Percentiles rank a stretch among this genome's conserved stretches.
Evolutionary conservation across 2,329 filamentous ascomycete species (phyloP).

Genomic region (Thelonectria discophora): DNA sequence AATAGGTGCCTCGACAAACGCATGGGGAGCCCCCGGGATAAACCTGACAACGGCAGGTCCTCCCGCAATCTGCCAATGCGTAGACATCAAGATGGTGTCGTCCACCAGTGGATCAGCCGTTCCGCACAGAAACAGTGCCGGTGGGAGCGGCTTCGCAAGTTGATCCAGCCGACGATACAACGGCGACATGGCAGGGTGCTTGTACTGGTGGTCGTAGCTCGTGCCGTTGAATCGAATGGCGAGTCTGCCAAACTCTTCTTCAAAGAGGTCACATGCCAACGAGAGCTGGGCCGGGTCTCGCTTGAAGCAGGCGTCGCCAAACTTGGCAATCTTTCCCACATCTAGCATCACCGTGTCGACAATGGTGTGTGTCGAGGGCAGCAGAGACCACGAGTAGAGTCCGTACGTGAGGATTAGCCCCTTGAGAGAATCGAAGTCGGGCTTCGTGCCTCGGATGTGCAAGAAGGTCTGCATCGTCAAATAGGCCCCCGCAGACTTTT

Average conservation of each 20-base stretch:
- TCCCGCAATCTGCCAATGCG: conserved; percentile 28
- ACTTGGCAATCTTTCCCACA: neutral
- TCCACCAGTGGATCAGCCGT: conserved; percentile 28
- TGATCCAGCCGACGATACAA: conserved; percentile 17
- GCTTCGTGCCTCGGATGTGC: conserved; percentile 3
- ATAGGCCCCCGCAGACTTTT: conserved; percentile 14
- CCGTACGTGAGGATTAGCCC: conserved; percentile 12
- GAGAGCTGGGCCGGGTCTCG: neutral
- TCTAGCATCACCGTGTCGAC: conserved; percentile 4
- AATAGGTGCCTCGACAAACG: conserved; percentile 16
- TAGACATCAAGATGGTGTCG: conserved; percentile 30
- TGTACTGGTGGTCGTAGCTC: conserved; percentile 8
- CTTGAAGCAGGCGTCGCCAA: conserved; percentile 1
- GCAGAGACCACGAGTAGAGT: conserved; percentile 2
- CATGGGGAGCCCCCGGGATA: conserved; percentile 25
- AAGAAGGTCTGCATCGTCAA: conserved; percentile 16
- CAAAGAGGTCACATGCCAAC: neutral
- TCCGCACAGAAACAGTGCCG: conserved; percentile 28
- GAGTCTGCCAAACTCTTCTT: conserved; percentile 8
- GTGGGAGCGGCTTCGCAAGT: conserved; percentile 10
- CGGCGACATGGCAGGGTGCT: conserved; percentile 15
- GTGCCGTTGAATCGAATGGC: neutral
- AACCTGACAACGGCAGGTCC: conserved; percentile 23
- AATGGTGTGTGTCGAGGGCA: conserved; percentile 10
- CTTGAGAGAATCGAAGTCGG: neutral